phyloP scores from a whole-genome alignment of 345 rosid species.

The Camelina hispida region DNA sequence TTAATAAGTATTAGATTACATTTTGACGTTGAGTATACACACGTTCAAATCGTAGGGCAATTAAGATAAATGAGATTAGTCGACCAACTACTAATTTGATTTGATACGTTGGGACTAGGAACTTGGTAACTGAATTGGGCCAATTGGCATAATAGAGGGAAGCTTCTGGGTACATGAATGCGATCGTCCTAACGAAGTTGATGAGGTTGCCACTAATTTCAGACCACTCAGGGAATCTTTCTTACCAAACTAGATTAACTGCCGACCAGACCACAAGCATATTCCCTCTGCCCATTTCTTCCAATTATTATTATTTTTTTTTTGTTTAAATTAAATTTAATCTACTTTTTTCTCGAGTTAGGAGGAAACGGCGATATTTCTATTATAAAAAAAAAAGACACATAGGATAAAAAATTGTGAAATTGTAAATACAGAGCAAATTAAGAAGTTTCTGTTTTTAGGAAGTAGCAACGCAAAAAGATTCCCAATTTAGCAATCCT shows the following conservation, averaged over 20 bases:
- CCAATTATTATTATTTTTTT: not conserved
- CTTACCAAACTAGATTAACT: constrained; percentile 47
- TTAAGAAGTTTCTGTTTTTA: constrained; percentile 45
- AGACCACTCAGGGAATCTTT: constrained; percentile 39
- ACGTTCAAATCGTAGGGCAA: not conserved
- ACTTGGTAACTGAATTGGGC: constrained; percentile 3
- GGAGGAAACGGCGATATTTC: constrained; percentile 27
- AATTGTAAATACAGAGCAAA: constrained; percentile 41
- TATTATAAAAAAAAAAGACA: constrained; percentile 16
- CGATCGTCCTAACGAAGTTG: constrained; percentile 19
- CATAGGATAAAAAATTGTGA: constrained; percentile 2
- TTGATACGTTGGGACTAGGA: constrained; percentile 18
- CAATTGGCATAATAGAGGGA: not conserved
- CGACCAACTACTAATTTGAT: constrained; percentile 11
- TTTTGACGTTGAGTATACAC: not conserved
- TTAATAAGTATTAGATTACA: too few species aligned
- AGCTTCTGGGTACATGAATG: constrained; percentile 9
- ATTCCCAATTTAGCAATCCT: constrained; percentile 62
- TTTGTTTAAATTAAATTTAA: not conserved
- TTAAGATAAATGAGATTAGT: not conserved
- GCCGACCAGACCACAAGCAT: constrained; percentile 47
- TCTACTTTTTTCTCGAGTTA: constrained; percentile 6
- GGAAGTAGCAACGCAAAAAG: constrained; percentile 63
- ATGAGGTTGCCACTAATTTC: constrained; percentile 29
- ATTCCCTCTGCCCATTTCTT: constrained; percentile 40